phyloP scores from a whole-genome alignment of 2,329 filamentous ascomycete genomes.

The Phialophora chinensis region DNA sequence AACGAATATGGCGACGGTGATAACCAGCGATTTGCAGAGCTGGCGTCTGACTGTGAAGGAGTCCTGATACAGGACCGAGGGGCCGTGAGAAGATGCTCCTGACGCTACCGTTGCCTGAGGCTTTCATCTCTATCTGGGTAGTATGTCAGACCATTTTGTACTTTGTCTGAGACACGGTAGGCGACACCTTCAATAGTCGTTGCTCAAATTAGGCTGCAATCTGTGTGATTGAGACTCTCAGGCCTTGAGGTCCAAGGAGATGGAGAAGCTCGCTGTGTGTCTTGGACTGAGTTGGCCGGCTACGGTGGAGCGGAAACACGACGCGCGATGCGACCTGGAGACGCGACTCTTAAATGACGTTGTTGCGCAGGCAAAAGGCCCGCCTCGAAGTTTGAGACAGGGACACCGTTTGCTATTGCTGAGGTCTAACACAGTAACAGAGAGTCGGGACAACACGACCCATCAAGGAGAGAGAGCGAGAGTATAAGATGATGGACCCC shows the following conservation, averaged over 20 bases:
- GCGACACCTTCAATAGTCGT: background rate
- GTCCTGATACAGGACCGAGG: background rate
- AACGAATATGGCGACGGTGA: background rate
- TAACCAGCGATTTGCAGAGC: background rate
- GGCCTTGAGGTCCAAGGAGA: background rate
- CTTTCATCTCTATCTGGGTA: background rate
- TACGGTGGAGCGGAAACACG: constrained; percentile 3
- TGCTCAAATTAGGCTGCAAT: background rate
- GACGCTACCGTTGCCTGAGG: background rate
- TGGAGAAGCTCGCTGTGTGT: background rate
- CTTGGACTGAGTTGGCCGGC: background rate
- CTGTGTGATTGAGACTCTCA: background rate
- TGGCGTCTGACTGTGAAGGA: background rate
- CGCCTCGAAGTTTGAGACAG: constrained; percentile 1
- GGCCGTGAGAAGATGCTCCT: background rate
- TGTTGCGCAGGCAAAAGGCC: background rate
- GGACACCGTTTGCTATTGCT: constrained; percentile 1
- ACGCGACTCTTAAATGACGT: constrained; percentile 17
- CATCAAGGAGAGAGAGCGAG: background rate
- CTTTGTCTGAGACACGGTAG: background rate
- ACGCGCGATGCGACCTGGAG: background rate
- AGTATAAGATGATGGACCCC: constrained; percentile 31
- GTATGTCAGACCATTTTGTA: background rate
- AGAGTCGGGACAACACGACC: constrained; percentile 1
- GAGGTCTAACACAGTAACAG: constrained; percentile 2